phyloP scores from a whole-genome alignment of 2,329 filamentous ascomycete genomes.

The Simplicillium aogashimaense region DNA sequence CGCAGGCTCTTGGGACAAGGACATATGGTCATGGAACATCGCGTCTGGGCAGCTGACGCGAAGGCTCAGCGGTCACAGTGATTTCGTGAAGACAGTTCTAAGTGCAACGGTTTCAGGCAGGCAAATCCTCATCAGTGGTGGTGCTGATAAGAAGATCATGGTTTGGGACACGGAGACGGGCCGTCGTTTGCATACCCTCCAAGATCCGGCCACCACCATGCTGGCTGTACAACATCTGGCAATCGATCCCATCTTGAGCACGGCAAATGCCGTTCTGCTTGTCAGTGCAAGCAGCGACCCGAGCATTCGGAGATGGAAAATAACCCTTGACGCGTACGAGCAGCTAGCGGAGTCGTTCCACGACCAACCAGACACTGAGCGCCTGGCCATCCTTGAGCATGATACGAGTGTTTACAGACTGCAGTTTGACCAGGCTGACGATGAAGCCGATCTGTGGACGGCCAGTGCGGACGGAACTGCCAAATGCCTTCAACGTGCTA shows the following conservation, averaged over 20 bases:
- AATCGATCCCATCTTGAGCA: constrained; percentile 57
- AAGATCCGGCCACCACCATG: constrained; percentile 60
- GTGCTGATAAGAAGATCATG: constrained; percentile 69
- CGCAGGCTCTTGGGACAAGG: constrained; percentile 91
- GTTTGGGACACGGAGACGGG: constrained; percentile 71
- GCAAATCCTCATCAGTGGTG: constrained; percentile 61
- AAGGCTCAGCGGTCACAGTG: constrained; percentile 66
- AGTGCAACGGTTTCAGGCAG: constrained; percentile 50
- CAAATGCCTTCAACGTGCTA: constrained; percentile 64
- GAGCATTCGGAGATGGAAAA: constrained; percentile 68
- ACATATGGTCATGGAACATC: constrained; percentile 76
- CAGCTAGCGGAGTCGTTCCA: constrained; percentile 41
- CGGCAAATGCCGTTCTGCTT: constrained; percentile 41
- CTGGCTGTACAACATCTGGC: constrained; percentile 73
- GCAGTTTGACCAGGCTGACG: constrained; percentile 53
- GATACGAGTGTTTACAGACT: constrained; percentile 86
- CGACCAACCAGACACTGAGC: constrained; percentile 28
- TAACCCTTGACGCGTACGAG: constrained; percentile 41
- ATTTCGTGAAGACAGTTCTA: constrained; percentile 82
- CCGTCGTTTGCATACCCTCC: constrained; percentile 62
- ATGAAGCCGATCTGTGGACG: constrained; percentile 75
- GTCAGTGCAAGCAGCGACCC: constrained; percentile 76
- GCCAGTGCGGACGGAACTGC: constrained; percentile 83
- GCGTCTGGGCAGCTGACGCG: constrained; percentile 41
- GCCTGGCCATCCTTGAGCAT: constrained; percentile 60